Percentiles rank a stretch among this genome's conserved stretches.
phyloP scores from a whole-genome alignment of 208 protist species.

The Leptomonas seymouri region DNA sequence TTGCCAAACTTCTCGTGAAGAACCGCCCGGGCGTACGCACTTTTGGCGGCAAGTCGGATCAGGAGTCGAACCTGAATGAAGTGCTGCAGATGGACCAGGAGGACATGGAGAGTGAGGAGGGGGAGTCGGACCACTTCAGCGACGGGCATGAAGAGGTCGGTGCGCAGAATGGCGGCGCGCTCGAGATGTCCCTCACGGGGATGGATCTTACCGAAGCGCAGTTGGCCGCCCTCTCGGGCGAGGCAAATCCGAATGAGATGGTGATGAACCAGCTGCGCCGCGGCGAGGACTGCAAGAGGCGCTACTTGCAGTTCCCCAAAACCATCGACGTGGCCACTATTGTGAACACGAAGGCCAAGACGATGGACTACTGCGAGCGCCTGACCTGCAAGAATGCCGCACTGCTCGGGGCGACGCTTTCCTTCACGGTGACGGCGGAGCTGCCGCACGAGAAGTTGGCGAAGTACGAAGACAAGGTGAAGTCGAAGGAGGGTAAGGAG shows the following conservation, averaged over 20 bases:
- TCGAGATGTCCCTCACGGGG: slow-evolving; percentile 16
- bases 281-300: slow-evolving; percentile 33
- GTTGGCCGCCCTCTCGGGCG: slow-evolving; percentile 26
- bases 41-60: slow-evolving; percentile 31
- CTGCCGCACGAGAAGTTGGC: slow-evolving; percentile 32
- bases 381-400: slow-evolving; percentile 40
- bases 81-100: slow-evolving; percentile 45
- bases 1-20: slow-evolving; percentile 36
- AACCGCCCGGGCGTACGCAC: slow-evolving; percentile 23
- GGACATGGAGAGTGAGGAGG: slow-evolving; percentile 33
- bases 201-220: slow-evolving; percentile 35
- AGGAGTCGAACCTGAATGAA: slow-evolving; percentile 49
- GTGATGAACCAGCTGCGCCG: slow-evolving; percentile 36
- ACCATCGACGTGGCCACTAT: slow-evolving; percentile 41
- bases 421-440: slow-evolving; percentile 44
- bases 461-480: slow-evolving; percentile 45
- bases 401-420: slow-evolving; percentile 37
- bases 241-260: slow-evolving; percentile 38
- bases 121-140: slow-evolving; percentile 20
- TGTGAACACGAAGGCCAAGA: slow-evolving; percentile 45
- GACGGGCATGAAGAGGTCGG: slow-evolving; percentile 19
- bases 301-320: slow-evolving; percentile 50
- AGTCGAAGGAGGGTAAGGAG: slow-evolving; percentile 47
- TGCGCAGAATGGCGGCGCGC: background rate
- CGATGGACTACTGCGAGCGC: slow-evolving; percentile 35